A percentile compares a stretch with the other conserved stretches of the same genome.
Evolutionary conservation across 768 basidiomycete genomes (phyloP).

Genomic region (Termitomyces titanicus): DNA sequence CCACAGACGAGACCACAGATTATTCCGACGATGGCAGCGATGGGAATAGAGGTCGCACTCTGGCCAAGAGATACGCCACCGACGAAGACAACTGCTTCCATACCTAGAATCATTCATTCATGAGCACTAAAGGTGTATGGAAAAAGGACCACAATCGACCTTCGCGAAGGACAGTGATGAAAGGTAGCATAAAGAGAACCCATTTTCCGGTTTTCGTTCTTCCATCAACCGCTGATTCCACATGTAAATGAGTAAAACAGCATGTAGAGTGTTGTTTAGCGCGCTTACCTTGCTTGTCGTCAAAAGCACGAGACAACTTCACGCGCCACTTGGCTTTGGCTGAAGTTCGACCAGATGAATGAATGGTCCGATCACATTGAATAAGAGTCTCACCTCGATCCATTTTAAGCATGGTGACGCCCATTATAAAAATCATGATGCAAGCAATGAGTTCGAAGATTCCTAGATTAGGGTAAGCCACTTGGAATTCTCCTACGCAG

Average conservation of each 20-base stretch:
- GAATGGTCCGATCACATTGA: too few relatives aligned
- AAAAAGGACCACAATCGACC: slow-evolving; percentile 35
- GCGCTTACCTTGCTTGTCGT: slow-evolving; percentile 29
- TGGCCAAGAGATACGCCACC: slow-evolving; percentile 89
- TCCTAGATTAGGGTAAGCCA: slow-evolving; percentile 31
- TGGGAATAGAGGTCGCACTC: slow-evolving; percentile 80
- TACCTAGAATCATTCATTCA: slow-evolving; percentile 33
- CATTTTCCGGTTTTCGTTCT: slow-evolving; percentile 65
- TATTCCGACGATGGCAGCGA: slow-evolving; percentile 85
- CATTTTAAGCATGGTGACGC: slow-evolving; percentile 91
- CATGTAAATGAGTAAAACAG: not conserved
- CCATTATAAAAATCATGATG: slow-evolving; percentile 91
- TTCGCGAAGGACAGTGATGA: slow-evolving; percentile 92
- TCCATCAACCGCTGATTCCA: slow-evolving; percentile 40
- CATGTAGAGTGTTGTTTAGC: not conserved
- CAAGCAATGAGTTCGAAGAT: slow-evolving; percentile 68
- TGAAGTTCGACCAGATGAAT: slow-evolving; percentile 13
- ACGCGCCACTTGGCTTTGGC: slow-evolving; percentile 93
- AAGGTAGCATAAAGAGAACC: slow-evolving; percentile 84
- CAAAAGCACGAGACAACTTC: slow-evolving; percentile 81
- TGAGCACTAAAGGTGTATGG: not conserved
- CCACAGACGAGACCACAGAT: slow-evolving; percentile 74
- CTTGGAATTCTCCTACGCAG: not conserved
- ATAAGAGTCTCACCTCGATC: slow-evolving; percentile 49
- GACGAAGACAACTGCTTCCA: slow-evolving; percentile 93